A percentile compares a stretch with the other conserved stretches of the same genome.
phyloP scores from a whole-genome alignment of 2,329 filamentous ascomycete species.

The Xylariaceae sp. region DNA sequence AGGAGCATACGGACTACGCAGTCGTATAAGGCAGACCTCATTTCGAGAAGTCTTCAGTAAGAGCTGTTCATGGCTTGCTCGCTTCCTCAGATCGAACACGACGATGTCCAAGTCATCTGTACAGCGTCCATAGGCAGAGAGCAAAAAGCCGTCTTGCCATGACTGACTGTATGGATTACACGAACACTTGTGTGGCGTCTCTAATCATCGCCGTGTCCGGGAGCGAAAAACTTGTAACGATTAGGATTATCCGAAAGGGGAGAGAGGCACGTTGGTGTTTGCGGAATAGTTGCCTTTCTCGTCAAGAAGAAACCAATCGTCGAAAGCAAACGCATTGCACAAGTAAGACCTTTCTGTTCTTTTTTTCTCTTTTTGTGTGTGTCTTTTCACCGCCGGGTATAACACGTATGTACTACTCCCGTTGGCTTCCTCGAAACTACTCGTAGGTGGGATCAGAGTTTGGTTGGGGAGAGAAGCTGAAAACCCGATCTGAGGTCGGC shows the following conservation, averaged over 20 bases:
- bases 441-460: neutral
- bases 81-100: neutral
- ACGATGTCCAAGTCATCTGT: neutral
- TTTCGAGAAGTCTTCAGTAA: neutral
- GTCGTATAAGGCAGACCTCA: no score
- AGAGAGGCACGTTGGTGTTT: slow-evolving; percentile 6
- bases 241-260: neutral
- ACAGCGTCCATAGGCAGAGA: neutral
- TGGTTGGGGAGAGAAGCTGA: neutral
- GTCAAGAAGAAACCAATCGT: slow-evolving; percentile 13
- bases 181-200: neutral
- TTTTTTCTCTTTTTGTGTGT: neutral
- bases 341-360: slow-evolving; percentile 7
- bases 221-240: no score
- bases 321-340: slow-evolving; percentile 11
- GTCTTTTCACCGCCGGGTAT: slow-evolving; percentile 8
- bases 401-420: slow-evolving; percentile 6
- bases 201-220: no score
- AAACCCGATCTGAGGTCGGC: neutral
- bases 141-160: neutral
- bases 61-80: no score
- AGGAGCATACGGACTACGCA: no score
- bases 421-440: neutral
- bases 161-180: neutral
- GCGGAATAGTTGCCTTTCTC: slow-evolving; percentile 6